Evolutionary conservation across 2,329 filamentous ascomycete genomes (phyloP), one percentile per base, ranked within the genome.

Genomic region (Aureobasidium sp.): DNA sequence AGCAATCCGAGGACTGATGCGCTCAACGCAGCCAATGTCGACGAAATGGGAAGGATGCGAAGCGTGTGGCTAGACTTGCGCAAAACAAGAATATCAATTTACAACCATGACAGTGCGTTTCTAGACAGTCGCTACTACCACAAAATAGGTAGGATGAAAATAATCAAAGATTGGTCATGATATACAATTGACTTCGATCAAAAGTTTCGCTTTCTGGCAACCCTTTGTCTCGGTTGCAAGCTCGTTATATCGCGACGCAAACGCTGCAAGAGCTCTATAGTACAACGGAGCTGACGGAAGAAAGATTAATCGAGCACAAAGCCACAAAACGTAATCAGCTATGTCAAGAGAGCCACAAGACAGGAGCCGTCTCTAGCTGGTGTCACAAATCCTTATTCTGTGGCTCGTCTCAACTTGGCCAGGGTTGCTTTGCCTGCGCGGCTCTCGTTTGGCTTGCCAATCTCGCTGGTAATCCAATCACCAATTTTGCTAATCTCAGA

Each of bases 401-500:
- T 29, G 9, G 37, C 39, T 22, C 53, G 53, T 58, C 42, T 58
- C 25, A 66, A 31, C 27, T 58, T 63, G 2, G 62, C 63, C 48
- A 74, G 51, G 27, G 70, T 73, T n/a, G 86, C 87, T 72, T 81
- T 86, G 4, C 87, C 87, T n/a, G 88, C 86, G 47, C 81, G 82
- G 68, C 86, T 88, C 47, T 82, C 82, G 70, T 89, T 86, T 14
- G 75, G 70, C 75, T 83, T 83, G 49, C 84, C 84, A 68, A 90
- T 76, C 73, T 86, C 81, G 17, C 72, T 72, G 3, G 84, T 84
- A 63, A 91, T 90, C 89, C 89, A 91, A 15, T 81, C 77, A 0
- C 90, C 90, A 60, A 90, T 84, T 63, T 87, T 82, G 39, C 82
- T 81, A 59, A 93, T 75, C 47, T 81, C 82, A 65, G 87, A 82